These are phyloP conservation scores for Datura wrightii DNA, from an alignment of 257 asterid genomes.

Conservation along the genomic window DNA sequence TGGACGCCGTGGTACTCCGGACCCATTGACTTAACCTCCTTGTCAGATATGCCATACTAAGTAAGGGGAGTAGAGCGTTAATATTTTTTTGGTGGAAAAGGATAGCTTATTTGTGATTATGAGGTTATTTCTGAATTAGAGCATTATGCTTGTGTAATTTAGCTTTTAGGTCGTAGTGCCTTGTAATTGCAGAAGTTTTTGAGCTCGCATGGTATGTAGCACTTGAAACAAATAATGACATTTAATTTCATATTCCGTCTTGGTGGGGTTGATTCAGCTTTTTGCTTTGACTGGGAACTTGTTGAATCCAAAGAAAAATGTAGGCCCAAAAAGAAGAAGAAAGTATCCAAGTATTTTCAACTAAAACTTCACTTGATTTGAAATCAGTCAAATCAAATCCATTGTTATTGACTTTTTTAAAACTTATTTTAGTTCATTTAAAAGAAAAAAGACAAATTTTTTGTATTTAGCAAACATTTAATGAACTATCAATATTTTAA, in stretches of 20 bases:
- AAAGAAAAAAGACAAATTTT: no score
- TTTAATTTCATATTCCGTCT: neutral
- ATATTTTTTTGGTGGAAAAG: neutral
- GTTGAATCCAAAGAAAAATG: neutral
- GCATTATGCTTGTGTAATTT: neutral
- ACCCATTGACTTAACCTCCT: neutral
- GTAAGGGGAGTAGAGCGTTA: neutral
- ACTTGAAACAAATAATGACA: conserved; percentile 12
- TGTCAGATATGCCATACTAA: neutral
- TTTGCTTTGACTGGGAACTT: neutral
- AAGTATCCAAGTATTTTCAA: neutral
- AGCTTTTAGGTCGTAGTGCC: neutral
- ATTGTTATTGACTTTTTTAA: neutral
- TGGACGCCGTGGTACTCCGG: neutral
- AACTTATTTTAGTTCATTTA: no score
- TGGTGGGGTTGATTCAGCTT: neutral
- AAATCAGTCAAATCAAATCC: no score
- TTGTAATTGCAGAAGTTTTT: neutral
- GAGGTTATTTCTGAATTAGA: neutral
- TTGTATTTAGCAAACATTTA: no score
- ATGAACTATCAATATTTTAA: no score
- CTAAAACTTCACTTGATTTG: no score
- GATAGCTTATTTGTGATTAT: neutral
- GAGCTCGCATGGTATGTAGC: neutral
- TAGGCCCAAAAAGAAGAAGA: neutral